Evolutionary conservation across 805 yeast species (phyloP), one percentile per base, ranked within the genome.

Genomic region (Maudiozyma pseudohumilis): DNA sequence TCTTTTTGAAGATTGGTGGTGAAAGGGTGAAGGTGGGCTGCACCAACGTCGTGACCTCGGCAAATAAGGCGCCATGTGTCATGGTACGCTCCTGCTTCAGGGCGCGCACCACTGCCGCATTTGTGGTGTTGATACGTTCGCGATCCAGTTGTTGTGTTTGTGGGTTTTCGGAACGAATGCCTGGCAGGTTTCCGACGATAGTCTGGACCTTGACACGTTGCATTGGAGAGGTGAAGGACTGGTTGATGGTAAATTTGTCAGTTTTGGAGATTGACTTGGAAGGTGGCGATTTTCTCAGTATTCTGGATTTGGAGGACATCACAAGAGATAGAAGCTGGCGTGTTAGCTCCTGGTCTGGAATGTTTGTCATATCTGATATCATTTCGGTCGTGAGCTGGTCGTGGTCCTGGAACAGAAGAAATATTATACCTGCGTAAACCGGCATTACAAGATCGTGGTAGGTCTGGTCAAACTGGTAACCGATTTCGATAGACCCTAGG

Each of bases 71-170:
- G 46, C 75, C 76, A 53, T 82, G 89, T 19, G 57, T 64, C 38
- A 80, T 47, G 1, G 67, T 59, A 47, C 76, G 79, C 24, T 87
- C 64, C 1, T 84, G 70, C 60, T 87, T 87, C 89, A 87, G 78
- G n/a, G 80, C 75, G 36, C 96, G 68, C 5, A 87, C 94, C 39
- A 87, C 72, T 0, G 94, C 92, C 1, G 96, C 95, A 53, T 84
- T 92, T 2, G 81, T 65, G 50, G 79, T 83, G 39, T 69, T 68
- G 41, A 74, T 68, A 40, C 95, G 67, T 4, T 85, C 75, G 46
- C 73, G 79, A 28, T 70, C 69, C 22, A 85, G 65, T 26, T 66
- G 61, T n/a, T 68, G 68, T 54, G 77, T 61, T 0, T 83, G 79
- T 37, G 68, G 69, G 5, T 32, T 40, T 15, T 29, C 34, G 6